These are phyloP conservation scores for Onygena corvina DNA, from an alignment of 2,329 filamentous ascomycete genomes.

Conservation along the genomic window DNA sequence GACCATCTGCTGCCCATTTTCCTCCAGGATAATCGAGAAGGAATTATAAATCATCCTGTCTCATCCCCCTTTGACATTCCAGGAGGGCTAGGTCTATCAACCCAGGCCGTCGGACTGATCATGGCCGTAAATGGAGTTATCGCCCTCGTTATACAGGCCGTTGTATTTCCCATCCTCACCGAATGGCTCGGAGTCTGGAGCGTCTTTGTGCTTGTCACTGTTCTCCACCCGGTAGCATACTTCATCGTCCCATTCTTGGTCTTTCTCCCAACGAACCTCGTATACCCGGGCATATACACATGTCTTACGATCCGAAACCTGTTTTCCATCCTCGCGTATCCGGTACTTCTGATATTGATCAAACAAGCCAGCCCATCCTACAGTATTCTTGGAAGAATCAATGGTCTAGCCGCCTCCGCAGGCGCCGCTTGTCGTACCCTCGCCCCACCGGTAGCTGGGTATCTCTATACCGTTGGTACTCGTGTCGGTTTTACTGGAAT, in stretches of 20 bases:
- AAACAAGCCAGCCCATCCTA: slow-evolving; percentile 58
- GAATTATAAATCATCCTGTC: slow-evolving; percentile 21
- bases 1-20: slow-evolving; percentile 89
- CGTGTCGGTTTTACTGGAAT: slow-evolving; percentile 48
- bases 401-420: slow-evolving; percentile 58
- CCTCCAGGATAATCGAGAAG: slow-evolving; percentile 56
- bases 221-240: slow-evolving; percentile 56
- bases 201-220: slow-evolving; percentile 52
- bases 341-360: slow-evolving; percentile 56
- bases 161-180: slow-evolving; percentile 56
- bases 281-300: slow-evolving; percentile 53
- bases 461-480: slow-evolving; percentile 52
- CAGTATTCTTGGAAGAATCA: slow-evolving; percentile 55
- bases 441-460: slow-evolving; percentile 55
- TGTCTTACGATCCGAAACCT: slow-evolving; percentile 54
- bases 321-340: slow-evolving; percentile 56
- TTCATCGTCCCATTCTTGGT: slow-evolving; percentile 57
- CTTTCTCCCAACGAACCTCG: slow-evolving; percentile 41
- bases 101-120: slow-evolving; percentile 55
- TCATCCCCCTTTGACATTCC: slow-evolving; percentile 43
- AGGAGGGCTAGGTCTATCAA: slow-evolving; percentile 54
- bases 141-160: slow-evolving; percentile 58
- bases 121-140: slow-evolving; percentile 59
- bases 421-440: slow-evolving; percentile 60
- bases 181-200: slow-evolving; percentile 55